These are phyloP conservation scores for Tricholoma bakamatsutake DNA, from an alignment of 768 basidiomycete genomes.

Conservation along the genomic window DNA sequence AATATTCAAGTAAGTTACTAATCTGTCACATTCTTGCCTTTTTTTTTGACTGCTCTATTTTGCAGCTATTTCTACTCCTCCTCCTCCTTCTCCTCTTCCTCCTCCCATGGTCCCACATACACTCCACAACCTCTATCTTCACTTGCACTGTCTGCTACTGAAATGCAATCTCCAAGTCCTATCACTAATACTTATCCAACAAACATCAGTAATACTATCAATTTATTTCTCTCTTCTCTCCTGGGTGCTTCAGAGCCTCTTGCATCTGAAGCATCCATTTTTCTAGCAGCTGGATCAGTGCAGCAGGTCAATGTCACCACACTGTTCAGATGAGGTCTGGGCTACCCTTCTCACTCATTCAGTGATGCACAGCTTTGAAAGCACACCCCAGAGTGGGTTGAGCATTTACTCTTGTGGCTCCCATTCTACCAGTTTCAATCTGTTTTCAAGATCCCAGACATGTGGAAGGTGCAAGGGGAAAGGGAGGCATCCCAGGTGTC, in stretches of 20 bases:
- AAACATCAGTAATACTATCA: no score
- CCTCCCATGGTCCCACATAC: not conserved
- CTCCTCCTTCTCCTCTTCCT: not conserved
- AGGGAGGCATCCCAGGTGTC: no score
- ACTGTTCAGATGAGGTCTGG: no score
- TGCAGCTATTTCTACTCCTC: not conserved
- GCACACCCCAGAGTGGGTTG: not conserved
- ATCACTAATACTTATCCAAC: no score
- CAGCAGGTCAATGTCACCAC: no score
- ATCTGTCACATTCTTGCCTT: not conserved
- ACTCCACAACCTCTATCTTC: no score
- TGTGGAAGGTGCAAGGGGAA: no score
- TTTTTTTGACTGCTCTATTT: not conserved
- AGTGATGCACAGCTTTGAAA: not conserved
- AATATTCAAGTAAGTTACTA: not conserved
- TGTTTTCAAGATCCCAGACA: not conserved
- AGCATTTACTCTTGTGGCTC: not conserved
- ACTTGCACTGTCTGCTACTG: no score
- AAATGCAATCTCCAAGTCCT: no score
- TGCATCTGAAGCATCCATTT: not conserved
- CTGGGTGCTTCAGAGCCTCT: not conserved
- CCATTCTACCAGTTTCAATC: not conserved
- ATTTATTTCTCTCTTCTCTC: not conserved
- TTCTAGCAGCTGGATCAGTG: no score
- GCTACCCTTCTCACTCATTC: not conserved